phyloP scores from a whole-genome alignment of 208 protist species.

The Jaenimonas drosophilae region DNA sequence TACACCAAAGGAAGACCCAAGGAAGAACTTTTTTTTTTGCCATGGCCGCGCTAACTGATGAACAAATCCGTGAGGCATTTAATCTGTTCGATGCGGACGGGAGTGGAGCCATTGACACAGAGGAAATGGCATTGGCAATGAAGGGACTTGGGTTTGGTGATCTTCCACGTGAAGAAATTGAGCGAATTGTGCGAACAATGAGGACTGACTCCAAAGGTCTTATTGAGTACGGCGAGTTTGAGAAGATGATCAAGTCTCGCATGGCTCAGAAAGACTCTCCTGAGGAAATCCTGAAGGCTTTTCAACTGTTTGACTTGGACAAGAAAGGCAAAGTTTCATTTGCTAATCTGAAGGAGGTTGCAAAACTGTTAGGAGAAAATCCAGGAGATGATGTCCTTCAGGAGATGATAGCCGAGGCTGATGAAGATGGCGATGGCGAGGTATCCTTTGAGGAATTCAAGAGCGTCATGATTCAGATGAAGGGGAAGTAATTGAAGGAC shows the following conservation, averaged over 20 bases:
- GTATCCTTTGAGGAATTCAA: constrained; percentile 95
- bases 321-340: constrained; percentile 95
- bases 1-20: too few species aligned
- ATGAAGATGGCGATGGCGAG: constrained; percentile 94
- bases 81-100: constrained; percentile 97
- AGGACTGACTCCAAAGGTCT: constrained; percentile 82
- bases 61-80: constrained; percentile 95
- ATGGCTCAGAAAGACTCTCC: constrained; percentile 89
- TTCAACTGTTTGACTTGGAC: constrained; percentile 95
- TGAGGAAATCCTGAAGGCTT: constrained; percentile 94
- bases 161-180: constrained; percentile 88
- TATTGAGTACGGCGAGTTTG: constrained; percentile 87
- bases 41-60: constrained; percentile 86
- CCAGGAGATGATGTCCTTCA: constrained; percentile 95
- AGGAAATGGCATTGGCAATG: constrained; percentile 94
- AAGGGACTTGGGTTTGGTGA: constrained; percentile 93
- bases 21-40: constrained; percentile 2
- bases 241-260: constrained; percentile 84
- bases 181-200: constrained; percentile 84
- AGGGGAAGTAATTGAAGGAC: constrained; percentile 84
- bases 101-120: constrained; percentile 85
- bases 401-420: constrained; percentile 97
- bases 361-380: constrained; percentile 93
- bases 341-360: constrained; percentile 95
- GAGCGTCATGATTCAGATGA: constrained; percentile 90